Conservation (phyloP, 176 grass and related monocot species). For the Poa annua region DNA sequence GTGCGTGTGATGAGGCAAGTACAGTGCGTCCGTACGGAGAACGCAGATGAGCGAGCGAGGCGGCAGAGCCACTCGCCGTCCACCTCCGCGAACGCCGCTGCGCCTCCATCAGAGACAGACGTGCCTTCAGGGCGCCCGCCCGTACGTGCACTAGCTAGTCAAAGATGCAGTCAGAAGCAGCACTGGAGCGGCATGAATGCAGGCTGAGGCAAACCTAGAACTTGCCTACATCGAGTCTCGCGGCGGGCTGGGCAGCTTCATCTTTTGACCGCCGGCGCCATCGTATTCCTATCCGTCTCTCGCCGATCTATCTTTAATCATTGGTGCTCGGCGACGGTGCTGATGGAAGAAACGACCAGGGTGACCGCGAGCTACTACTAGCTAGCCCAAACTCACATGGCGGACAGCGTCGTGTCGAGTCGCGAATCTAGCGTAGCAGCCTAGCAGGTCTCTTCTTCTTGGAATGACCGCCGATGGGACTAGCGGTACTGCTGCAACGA, state of each 20-base stretch:
- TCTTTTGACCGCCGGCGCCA: too few species aligned
- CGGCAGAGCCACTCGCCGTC: neutral
- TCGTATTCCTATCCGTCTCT: too few species aligned
- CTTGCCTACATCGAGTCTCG: too few species aligned
- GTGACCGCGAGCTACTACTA: neutral
- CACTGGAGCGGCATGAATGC: neutral
- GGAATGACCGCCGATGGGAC: neutral
- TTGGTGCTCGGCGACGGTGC: conserved; percentile 8
- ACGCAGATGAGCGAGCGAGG: neutral
- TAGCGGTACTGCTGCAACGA: neutral
- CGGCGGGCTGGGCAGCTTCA: too few species aligned
- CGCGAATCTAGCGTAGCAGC: too few species aligned
- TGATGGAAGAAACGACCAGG: neutral
- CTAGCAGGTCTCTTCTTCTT: too few species aligned
- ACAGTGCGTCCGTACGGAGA: conserved; percentile 15
- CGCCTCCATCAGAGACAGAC: conserved; percentile 20
- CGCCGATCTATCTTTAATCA: conserved; percentile 32
- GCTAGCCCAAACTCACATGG: conserved; percentile 41
- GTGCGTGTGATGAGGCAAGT: neutral
- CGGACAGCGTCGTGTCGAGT: conserved; percentile 32
- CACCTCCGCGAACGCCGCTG: conserved; percentile 44
- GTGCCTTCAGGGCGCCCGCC: conserved; percentile 3
- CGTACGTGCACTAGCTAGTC: neutral
- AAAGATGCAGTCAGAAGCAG: too few species aligned
- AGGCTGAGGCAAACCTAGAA: too few species aligned